Percentiles rank a stretch among this genome's conserved stretches.
Evolutionary conservation across 1,284 basidiomycete species (phyloP).

Genomic region (Dichomitus squalens): DNA sequence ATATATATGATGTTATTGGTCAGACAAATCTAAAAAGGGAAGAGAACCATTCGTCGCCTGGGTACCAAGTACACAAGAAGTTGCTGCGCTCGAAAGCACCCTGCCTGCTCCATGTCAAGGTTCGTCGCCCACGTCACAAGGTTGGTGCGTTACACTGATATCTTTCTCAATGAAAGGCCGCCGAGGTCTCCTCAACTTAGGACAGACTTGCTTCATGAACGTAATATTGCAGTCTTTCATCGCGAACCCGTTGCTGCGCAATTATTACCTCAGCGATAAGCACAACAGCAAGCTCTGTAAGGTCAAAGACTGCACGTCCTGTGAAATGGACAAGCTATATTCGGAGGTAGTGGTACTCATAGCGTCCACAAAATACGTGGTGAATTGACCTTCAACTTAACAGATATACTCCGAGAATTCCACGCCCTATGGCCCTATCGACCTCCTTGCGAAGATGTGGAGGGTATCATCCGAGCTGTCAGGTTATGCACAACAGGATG

Average conservation of each 20-base stretch:
- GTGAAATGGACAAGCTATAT: conserved; percentile 94
- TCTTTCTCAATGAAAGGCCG: conserved; percentile 52
- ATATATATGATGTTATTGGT: neutral
- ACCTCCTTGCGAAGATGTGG: conserved; percentile 89
- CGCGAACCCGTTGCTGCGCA: conserved; percentile 89
- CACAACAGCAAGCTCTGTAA: conserved; percentile 76
- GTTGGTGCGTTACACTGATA: neutral
- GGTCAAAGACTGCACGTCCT: conserved; percentile 82
- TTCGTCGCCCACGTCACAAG: conserved; percentile 23
- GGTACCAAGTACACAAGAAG: conserved; percentile 43
- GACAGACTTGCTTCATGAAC: conserved; percentile 95
- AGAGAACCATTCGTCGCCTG: conserved; percentile 50
- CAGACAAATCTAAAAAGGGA: conserved; percentile 31
- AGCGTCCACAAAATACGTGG: neutral
- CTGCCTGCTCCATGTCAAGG: conserved; percentile 65
- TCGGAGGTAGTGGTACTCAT: conserved; percentile 59
- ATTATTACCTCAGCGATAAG: conserved; percentile 89
- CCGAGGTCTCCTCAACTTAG: conserved; percentile 88
- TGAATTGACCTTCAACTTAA: conserved; percentile 3
- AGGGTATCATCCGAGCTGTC: conserved; percentile 81
- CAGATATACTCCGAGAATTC: conserved; percentile 75
- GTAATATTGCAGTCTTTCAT: conserved; percentile 92
- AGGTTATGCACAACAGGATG: conserved; percentile 93
- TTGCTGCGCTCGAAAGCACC: conserved; percentile 37
- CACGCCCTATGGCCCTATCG: conserved; percentile 81